Percentiles rank a stretch among this genome's conserved stretches.
These are phyloP conservation scores for Inga laurina DNA, from an alignment of 306 rosid genomes.

Conservation along the genomic window DNA sequence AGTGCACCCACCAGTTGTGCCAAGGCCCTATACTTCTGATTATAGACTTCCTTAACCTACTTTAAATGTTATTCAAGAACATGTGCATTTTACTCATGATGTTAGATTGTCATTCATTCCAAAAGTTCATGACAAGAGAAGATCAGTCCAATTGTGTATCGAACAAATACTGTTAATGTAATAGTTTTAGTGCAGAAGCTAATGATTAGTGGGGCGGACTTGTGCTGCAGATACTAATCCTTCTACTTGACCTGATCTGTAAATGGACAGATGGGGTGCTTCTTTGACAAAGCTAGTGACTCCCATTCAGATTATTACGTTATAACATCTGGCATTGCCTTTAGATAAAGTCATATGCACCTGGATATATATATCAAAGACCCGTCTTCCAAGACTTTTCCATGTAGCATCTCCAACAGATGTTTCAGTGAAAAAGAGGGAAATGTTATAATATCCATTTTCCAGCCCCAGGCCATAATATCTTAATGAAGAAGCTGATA, in stretches of 20 bases:
- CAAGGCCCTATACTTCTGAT: background rate
- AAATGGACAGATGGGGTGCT: background rate
- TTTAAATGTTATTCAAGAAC: background rate
- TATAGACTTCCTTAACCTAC: background rate
- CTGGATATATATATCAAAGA: slow-evolving; percentile 50
- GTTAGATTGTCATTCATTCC: too few species aligned
- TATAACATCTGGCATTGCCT: background rate
- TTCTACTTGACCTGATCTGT: too few species aligned
- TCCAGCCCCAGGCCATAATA: slow-evolving; percentile 78
- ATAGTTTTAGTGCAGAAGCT: background rate
- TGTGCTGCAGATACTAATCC: too few species aligned
- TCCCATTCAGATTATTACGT: background rate
- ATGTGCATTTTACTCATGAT: background rate
- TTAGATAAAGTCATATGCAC: slow-evolving; percentile 32
- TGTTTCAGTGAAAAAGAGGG: slow-evolving; percentile 69
- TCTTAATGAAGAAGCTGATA: slow-evolving; percentile 83
- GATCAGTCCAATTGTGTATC: too few species aligned
- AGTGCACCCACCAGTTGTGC: too few species aligned
- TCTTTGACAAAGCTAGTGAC: background rate
- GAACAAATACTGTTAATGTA: background rate
- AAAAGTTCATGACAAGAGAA: too few species aligned
- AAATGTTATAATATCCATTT: slow-evolving; percentile 68
- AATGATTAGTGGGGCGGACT: too few species aligned
- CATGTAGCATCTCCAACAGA: slow-evolving; percentile 49
- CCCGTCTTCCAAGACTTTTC: slow-evolving; percentile 60